Evolutionary conservation across 2,329 filamentous ascomycete species (phyloP).

Genomic region (Penicillium freii): DNA sequence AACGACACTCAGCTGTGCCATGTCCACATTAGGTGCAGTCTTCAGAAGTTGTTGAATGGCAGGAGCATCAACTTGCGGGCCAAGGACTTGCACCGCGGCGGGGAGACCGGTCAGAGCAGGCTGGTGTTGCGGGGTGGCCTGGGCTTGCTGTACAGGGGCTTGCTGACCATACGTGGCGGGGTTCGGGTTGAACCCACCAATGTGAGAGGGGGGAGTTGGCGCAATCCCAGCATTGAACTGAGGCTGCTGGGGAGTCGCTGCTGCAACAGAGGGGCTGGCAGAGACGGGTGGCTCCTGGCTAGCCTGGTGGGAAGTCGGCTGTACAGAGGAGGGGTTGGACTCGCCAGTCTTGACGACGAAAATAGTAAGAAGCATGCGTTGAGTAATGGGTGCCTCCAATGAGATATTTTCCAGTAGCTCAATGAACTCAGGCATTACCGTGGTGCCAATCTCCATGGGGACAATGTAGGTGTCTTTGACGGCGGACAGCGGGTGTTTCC

Average conservation of each 20-base stretch:
- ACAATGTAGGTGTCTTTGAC: conserved; percentile 91
- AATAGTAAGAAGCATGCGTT: conserved; percentile 77
- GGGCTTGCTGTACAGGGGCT: conserved; percentile 12
- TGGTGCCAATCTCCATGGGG: conserved; percentile 71
- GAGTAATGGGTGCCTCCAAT: conserved; percentile 67
- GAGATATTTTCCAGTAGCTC: conserved; percentile 82
- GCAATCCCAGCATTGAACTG: conserved; percentile 28
- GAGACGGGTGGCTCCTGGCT: conserved; percentile 36
- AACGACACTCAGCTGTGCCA: conserved; percentile 73
- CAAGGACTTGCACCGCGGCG: conserved; percentile 63
- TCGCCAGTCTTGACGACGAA: conserved; percentile 72
- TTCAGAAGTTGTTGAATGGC: conserved; percentile 69
- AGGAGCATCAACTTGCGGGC: conserved; percentile 59
- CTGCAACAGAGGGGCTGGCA: conserved; percentile 34
- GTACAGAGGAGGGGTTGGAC: conserved; percentile 41
- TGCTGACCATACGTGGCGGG: conserved; percentile 24
- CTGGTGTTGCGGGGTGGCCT: conserved; percentile 26
- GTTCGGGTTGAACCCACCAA: conserved; percentile 15
- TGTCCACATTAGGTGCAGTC: conserved; percentile 65
- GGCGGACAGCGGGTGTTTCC: conserved; percentile 69
- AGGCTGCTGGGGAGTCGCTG: conserved; percentile 30
- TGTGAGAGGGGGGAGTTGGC: conserved; percentile 25
- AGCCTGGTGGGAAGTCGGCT: conserved; percentile 41
- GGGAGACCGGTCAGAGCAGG: conserved; percentile 49
- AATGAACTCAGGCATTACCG: conserved; percentile 76